These are phyloP conservation scores for Hortaea werneckii DNA, from an alignment of 2,329 filamentous ascomycete species.

Conservation along the genomic window DNA sequence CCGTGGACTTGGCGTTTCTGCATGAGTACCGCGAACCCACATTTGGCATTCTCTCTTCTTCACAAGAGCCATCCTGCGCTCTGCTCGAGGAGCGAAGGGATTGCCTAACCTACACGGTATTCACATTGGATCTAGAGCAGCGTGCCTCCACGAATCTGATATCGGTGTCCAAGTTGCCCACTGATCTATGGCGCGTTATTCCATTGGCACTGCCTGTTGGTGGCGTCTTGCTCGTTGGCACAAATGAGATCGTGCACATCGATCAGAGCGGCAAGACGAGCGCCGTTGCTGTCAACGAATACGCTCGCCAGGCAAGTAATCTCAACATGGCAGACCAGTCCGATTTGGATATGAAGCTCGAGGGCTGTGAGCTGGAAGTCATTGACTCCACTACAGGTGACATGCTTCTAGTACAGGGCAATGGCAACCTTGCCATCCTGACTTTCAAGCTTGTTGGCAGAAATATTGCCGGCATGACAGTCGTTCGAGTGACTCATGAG, in stretches of 20 bases:
- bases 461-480: constrained; percentile 75
- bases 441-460: constrained; percentile 82
- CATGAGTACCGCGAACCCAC: constrained; percentile 97
- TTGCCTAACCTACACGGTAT: constrained; percentile 81
- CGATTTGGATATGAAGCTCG: constrained; percentile 65
- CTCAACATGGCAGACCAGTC: constrained; percentile 84
- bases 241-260: constrained; percentile 87
- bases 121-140: constrained; percentile 88
- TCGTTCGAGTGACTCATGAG: constrained; percentile 55
- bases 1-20: constrained; percentile 83
- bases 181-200: constrained; percentile 74
- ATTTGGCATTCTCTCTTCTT: constrained; percentile 84
- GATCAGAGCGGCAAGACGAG: constrained; percentile 92
- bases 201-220: constrained; percentile 79
- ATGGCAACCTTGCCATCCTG: constrained; percentile 64
- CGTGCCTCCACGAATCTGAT: constrained; percentile 86
- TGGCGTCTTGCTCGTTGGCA: constrained; percentile 74
- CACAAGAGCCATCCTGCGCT: constrained; percentile 60
- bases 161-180: constrained; percentile 73
- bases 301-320: constrained; percentile 69
- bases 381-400: constrained; percentile 70
- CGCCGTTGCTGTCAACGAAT: constrained; percentile 84
- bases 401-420: constrained; percentile 68
- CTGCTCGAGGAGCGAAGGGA: constrained; percentile 67
- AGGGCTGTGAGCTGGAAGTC: constrained; percentile 68